These are phyloP conservation scores for Penicillium sp. DNA, from an alignment of 2,329 filamentous ascomycete species.

Conservation along the genomic window DNA sequence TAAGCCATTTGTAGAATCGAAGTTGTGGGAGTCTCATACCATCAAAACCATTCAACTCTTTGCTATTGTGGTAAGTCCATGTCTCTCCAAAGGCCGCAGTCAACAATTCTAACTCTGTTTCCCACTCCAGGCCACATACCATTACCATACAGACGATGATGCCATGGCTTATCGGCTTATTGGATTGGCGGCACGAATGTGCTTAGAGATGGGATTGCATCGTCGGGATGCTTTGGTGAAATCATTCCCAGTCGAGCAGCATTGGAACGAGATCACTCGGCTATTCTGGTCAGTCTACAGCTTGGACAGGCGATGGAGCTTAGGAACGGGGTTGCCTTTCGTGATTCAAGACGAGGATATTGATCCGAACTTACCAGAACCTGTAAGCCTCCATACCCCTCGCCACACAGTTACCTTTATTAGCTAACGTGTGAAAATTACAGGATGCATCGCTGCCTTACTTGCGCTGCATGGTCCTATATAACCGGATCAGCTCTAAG, in stretches of 20 bases:
- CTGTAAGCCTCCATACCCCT: constrained; percentile 53
- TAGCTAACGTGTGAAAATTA: constrained; percentile 1
- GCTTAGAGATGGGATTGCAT: constrained; percentile 79
- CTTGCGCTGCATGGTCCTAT: constrained; percentile 78
- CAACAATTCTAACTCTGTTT: constrained; percentile 1
- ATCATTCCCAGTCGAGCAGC: constrained; percentile 64
- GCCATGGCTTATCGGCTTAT: constrained; percentile 82
- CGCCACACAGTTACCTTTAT: background rate
- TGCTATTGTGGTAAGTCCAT: constrained; percentile 44
- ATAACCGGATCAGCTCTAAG: constrained; percentile 77
- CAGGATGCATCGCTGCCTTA: constrained; percentile 60
- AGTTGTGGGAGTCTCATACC: constrained; percentile 56
- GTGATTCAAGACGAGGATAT: constrained; percentile 82
- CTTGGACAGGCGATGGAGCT: constrained; percentile 81
- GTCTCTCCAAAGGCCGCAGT: background rate
- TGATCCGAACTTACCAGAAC: constrained; percentile 73
- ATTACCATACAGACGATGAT: constrained; percentile 85
- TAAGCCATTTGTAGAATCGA: constrained; percentile 66
- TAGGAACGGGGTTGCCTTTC: constrained; percentile 85
- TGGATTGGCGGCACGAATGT: constrained; percentile 76
- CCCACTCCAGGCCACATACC: constrained; percentile 61
- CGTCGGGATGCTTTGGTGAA: constrained; percentile 69
- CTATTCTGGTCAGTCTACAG: constrained; percentile 87
- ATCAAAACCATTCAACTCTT: constrained; percentile 60
- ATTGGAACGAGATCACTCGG: constrained; percentile 65